phyloP scores from a whole-genome alignment of 305 asterid genomes.

The Fraxinus greggii region DNA sequence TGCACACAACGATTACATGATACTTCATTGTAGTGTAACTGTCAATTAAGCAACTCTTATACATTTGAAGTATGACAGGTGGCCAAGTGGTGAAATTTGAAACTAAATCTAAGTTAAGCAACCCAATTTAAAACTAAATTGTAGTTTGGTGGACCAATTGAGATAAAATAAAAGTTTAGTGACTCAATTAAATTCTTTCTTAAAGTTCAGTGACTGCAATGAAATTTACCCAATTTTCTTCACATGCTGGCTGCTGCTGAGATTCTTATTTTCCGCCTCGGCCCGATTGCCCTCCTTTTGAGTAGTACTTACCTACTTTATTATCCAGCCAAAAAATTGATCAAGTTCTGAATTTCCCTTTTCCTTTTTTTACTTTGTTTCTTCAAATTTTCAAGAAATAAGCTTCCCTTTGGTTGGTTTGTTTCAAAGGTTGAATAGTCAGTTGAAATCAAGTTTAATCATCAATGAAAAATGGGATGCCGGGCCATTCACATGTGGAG shows the following conservation, averaged over 20 bases:
- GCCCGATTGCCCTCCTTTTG: background rate
- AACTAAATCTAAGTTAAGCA: background rate
- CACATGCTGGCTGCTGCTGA: background rate
- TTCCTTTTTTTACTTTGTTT: background rate
- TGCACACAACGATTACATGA: background rate
- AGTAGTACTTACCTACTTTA: background rate
- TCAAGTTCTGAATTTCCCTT: background rate
- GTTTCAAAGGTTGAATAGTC: conserved; percentile 22
- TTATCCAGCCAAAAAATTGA: background rate
- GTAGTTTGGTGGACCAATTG: background rate
- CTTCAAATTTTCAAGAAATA: background rate
- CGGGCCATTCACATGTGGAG: conserved; percentile 57
- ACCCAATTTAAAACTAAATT: background rate
- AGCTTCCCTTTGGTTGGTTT: background rate
- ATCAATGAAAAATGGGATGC: conserved; percentile 60
- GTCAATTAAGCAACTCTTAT: background rate
- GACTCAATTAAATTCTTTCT: background rate
- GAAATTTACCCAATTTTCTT: background rate
- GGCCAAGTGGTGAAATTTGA: background rate
- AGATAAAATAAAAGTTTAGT: background rate
- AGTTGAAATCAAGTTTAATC: conserved; percentile 17
- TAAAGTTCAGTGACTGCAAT: background rate
- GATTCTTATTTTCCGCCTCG: background rate
- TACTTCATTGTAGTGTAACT: background rate
- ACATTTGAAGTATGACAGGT: background rate